Base-by-base conservation (phyloP, 352 stramenopile genomes). In the Elongisporangium prolatum region DNA sequence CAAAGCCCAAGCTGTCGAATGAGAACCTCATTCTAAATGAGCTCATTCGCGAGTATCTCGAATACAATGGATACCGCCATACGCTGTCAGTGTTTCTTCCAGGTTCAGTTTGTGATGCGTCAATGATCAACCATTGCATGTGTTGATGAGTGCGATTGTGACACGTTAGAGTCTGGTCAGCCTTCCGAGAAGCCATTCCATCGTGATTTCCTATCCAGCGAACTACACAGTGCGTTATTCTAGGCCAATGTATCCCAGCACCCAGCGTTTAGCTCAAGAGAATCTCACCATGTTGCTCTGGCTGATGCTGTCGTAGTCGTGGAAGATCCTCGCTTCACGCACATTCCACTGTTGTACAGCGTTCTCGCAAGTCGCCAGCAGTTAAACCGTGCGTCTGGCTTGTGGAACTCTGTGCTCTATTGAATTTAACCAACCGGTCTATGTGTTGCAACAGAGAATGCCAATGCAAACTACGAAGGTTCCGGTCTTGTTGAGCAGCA, bases 21-120 rank as follows among this genome's bases (percentile, higher is more conserved):
- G 91, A 98, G 50, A 98, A 97, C 65, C 72, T 98, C 48, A 67
- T 98, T 50, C 95, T 98, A 57, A 98, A 98, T 62, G 91, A 98
- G 72, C 72, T 98, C 20, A 95, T 98, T 52, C 77, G 89, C 7
- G 93, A 98, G 50, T 98, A 98, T 65, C 69, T 98, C 10, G 76
- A 91, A 52, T 98, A 96, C 74, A 98, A 98, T 57, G 87, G 88
- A n/a, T 98, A 98, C 63, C 66, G 78, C 8, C 84, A 96, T 52
- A 75, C 88, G 0, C 75, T 96, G 24, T 97, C 89, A 5, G 88
- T 97, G 18, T 95, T 97, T 40, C 52, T 91, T 0, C 73, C 84
- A 50, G 88, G 81, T 88, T 18, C 11, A 62, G 7, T 47, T 21
- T 22, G n/a, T 14, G 52, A 10, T 61, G 20, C 37, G 18, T 38